Conservation (phyloP, 495 filamentous ascomycete genomes). For the Bacidia gigantensis region DNA sequence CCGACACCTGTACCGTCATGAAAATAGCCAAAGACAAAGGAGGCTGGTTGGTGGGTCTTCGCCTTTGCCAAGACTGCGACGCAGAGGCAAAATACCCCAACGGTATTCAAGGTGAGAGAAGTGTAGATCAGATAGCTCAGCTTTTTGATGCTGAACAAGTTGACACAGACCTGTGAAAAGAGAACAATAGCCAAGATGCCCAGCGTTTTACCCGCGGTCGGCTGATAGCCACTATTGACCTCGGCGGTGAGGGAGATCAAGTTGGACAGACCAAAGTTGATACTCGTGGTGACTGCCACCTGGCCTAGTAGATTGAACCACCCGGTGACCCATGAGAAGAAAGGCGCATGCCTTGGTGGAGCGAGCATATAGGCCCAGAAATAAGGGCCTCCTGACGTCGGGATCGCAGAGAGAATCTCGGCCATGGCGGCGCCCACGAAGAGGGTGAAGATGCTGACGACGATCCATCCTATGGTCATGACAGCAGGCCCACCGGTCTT, state of each 20-base stretch:
- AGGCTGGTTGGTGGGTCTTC: slow-evolving; percentile 39
- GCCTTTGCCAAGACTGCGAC: slow-evolving; percentile 46
- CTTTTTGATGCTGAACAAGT: slow-evolving; percentile 43
- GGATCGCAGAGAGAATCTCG: slow-evolving; percentile 51
- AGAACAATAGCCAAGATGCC: slow-evolving; percentile 49
- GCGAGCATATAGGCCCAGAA: slow-evolving; percentile 53
- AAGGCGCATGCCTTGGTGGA: slow-evolving; percentile 39
- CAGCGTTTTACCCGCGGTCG: slow-evolving; percentile 36
- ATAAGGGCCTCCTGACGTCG: slow-evolving; percentile 49
- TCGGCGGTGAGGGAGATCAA: slow-evolving; percentile 44
- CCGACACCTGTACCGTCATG: slow-evolving; percentile 32
- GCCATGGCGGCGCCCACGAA: slow-evolving; percentile 46
- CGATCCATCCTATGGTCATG: slow-evolving; percentile 41
- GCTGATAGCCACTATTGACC: slow-evolving; percentile 39
- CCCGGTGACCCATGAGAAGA: slow-evolving; percentile 51
- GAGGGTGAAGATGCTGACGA: slow-evolving; percentile 42
- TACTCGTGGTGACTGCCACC: slow-evolving; percentile 51
- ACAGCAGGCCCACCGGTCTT: slow-evolving; percentile 42
- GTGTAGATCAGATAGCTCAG: slow-evolving; percentile 47
- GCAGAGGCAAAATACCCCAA: slow-evolving; percentile 40
- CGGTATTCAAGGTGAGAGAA: slow-evolving; percentile 43
- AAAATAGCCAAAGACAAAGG: slow-evolving; percentile 45
- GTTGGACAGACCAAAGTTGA: slow-evolving; percentile 46
- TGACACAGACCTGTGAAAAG: slow-evolving; percentile 40
- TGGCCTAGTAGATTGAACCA: slow-evolving; percentile 49